These are phyloP conservation scores for Penicillium sp. DNA, from an alignment of 2,329 filamentous ascomycete genomes.

Conservation along the genomic window DNA sequence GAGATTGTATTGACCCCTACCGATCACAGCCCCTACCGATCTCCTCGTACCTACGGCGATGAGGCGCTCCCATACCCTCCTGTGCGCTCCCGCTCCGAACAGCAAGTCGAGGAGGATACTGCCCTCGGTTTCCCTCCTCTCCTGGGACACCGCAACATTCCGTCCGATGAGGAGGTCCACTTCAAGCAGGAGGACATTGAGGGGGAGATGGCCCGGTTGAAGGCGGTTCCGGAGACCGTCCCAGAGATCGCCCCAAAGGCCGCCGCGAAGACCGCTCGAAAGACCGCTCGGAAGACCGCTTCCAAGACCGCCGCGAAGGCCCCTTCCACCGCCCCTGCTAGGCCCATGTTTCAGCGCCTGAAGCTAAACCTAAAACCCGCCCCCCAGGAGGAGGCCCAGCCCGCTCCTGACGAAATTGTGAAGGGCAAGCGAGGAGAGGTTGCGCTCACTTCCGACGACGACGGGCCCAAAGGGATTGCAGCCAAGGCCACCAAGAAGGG, in stretches of 20 bases:
- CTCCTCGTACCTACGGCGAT: slow-evolving; percentile 15
- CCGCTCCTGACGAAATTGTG: background rate
- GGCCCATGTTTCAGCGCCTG: slow-evolving; percentile 13
- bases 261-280: background rate
- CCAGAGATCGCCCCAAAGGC: background rate
- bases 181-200: slow-evolving; percentile 14
- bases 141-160: slow-evolving; percentile 20
- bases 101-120: slow-evolving; percentile 9
- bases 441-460: too few species aligned
- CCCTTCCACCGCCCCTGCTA: background rate
- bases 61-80: slow-evolving; percentile 17
- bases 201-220: slow-evolving; percentile 8
- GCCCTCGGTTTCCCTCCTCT: slow-evolving; percentile 18
- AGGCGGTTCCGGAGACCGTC: background rate
- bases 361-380: slow-evolving; percentile 15
- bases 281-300: background rate
- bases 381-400: slow-evolving; percentile 1
- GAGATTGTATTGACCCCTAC: slow-evolving; percentile 13
- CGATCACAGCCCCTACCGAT: slow-evolving; percentile 10
- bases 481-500: too few species aligned
- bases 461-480: too few species aligned
- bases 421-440: too few species aligned
- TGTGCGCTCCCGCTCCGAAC: slow-evolving; percentile 11
- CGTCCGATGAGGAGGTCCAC: background rate
- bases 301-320: background rate